Conservation (phyloP, 2,329 filamentous ascomycete genomes). For the Diaporthe caulivora region DNA sequence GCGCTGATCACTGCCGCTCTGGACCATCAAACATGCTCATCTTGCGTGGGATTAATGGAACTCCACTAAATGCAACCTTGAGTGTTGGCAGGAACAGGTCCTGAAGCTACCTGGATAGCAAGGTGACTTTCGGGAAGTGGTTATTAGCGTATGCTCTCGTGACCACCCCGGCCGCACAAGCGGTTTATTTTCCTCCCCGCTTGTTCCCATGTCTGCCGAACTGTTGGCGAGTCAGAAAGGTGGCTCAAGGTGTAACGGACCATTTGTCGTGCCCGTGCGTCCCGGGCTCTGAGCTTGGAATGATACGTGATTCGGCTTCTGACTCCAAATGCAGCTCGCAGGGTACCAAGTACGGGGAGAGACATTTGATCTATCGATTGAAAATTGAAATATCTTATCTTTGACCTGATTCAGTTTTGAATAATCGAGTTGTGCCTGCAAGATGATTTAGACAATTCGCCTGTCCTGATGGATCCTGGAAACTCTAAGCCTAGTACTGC, state of each 20-base stretch:
- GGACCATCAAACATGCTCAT: not conserved
- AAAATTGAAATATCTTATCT: not conserved
- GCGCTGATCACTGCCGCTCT: conserved; percentile 6
- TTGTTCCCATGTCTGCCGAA: conserved; percentile 19
- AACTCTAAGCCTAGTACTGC: no score
- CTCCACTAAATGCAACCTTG: conserved; percentile 8
- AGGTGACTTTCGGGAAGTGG: conserved; percentile 7
- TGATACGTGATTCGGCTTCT: conserved; percentile 16
- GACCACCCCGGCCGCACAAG: not conserved
- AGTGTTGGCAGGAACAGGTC: not conserved
- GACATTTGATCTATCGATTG: not conserved
- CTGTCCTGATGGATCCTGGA: no score
- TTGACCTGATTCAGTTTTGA: not conserved
- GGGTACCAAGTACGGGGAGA: not conserved
- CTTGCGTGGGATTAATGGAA: conserved; percentile 5
- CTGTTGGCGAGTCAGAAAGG: conserved; percentile 11
- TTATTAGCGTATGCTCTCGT: not conserved
- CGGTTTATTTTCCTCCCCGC: conserved; percentile 6
- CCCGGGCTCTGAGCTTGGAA: not conserved
- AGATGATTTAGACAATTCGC: no score
- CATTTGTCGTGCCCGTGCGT: conserved; percentile 1
- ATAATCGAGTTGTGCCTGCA: not conserved
- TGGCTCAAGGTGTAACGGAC: not conserved
- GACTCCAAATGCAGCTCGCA: not conserved
- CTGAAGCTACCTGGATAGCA: not conserved